phyloP scores from a whole-genome alignment of 306 rosid species.

The Pyrus pyrifolia region DNA sequence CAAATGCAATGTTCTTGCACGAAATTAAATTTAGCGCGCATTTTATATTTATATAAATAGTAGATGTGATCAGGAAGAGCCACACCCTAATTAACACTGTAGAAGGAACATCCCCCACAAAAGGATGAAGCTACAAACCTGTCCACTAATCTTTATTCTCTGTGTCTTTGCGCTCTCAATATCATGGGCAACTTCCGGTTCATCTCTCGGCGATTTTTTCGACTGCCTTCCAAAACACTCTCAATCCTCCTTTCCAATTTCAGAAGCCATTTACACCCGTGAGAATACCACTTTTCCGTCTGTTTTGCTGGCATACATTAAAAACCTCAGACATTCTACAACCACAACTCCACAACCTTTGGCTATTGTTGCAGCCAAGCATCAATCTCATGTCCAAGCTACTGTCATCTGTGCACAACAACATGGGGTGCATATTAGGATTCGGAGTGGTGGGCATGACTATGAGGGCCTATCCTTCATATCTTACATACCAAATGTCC shows the following conservation, averaged over 20 bases:
- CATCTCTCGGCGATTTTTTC: neutral
- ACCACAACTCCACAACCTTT: slow-evolving; percentile 22
- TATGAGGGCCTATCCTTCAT: slow-evolving; percentile 26
- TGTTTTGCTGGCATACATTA: slow-evolving; percentile 1
- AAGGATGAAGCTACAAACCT: neutral
- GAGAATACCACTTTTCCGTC: slow-evolving; percentile 12
- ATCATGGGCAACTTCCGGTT: neutral
- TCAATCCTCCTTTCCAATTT: neutral
- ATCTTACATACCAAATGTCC: neutral
- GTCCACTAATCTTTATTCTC: neutral
- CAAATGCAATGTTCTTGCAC: neutral
- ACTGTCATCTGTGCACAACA: slow-evolving; percentile 15
- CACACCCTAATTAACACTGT: neutral
- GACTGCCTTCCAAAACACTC: slow-evolving; percentile 8
- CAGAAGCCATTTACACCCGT: slow-evolving; percentile 10
- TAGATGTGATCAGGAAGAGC: neutral
- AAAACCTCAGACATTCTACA: slow-evolving; percentile 16
- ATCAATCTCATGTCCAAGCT: slow-evolving; percentile 20
- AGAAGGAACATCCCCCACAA: neutral
- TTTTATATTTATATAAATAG: neutral
- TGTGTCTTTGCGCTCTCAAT: neutral
- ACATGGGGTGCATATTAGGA: slow-evolving; percentile 9
- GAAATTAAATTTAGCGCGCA: neutral
- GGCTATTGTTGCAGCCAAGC: slow-evolving; percentile 7
- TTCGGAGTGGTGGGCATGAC: slow-evolving; percentile 39